Evolutionary conservation across 495 filamentous ascomycete genomes (phyloP), one percentile per base, ranked within the genome.

Genomic region (Daldinia caldariorum): DNA sequence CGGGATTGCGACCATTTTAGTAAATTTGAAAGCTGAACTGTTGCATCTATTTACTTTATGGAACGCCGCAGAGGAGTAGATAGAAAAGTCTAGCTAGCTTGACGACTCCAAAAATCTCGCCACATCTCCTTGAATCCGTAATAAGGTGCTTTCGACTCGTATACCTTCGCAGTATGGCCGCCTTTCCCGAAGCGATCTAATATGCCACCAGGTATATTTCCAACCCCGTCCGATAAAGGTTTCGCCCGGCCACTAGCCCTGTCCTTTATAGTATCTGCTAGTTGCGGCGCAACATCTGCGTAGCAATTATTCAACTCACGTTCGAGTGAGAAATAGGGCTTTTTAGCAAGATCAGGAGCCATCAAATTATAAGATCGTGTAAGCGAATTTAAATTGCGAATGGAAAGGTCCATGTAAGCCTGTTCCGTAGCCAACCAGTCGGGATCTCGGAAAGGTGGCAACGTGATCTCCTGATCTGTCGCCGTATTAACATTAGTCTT

Each of bases 321-420:
- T 31, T 92, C 89, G 2, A 98, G 86, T 26, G 83, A 89, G 76
- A 93, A 92, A 72, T 98, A 98, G 1, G 95, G 92, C 79, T 98
- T 98, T 77, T 94, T 95, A 12, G 94, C 94, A 0, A 97, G 86
- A 34, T 91, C 88, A 0, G 95, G 95, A 0, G 95, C 95, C 87
- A 95, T 92, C 0, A 99, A 87, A 67, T 99, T 99, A 82, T 99
- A 99, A 6, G 92, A 91, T 18, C 95, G 88, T 13, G 94, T 90
- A 16, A 94, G 84, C 31, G 76, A 76, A 78, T 98, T 99, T 59
- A 99, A 85, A 54, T 91, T 86, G 56, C 86, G 85, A 74, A 99
- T 88, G 37, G 92, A 86, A 6, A 97, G 88, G 58, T 87, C 86
- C 76, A 91, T 90, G 81, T 94, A 99, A 5, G 90, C 83, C 13